Percentiles rank a stretch among this genome's conserved stretches.
These are phyloP conservation scores for Quercus dentata DNA, from an alignment of 306 rosid species.

Conservation along the genomic window DNA sequence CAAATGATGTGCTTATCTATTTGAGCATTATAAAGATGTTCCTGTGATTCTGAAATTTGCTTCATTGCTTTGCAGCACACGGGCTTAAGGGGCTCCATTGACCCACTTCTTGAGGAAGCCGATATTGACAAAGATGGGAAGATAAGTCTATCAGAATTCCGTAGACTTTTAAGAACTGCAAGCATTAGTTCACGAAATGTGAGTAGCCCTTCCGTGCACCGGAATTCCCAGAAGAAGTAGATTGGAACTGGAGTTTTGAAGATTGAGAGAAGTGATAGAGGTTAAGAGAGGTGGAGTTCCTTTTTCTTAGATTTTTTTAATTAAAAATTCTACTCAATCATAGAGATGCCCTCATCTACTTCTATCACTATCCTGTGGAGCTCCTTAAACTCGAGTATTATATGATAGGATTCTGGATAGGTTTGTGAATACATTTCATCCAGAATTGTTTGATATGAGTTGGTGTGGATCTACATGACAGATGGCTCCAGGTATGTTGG, in stretches of 20 bases:
- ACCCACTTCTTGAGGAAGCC: conserved; percentile 93
- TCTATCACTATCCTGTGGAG: conserved; percentile 21
- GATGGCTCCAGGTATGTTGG: conserved; percentile 37
- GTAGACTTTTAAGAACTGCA: conserved; percentile 90
- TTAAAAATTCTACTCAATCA: conserved; percentile 19
- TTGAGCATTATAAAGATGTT: not conserved
- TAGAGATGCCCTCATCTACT: conserved; percentile 12
- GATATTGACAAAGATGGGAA: conserved; percentile 95
- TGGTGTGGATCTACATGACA: conserved; percentile 34
- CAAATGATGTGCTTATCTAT: conserved; percentile 2
- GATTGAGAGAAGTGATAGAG: conserved; percentile 23
- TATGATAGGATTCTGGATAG: conserved; percentile 21
- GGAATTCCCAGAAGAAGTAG: conserved; percentile 40
- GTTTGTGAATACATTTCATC: conserved; percentile 24
- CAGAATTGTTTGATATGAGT: conserved; percentile 27
- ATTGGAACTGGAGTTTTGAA: conserved; percentile 19
- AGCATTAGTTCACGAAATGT: conserved; percentile 67
- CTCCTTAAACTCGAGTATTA: conserved; percentile 31
- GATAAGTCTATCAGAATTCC: conserved; percentile 86
- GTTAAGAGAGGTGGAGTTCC: conserved; percentile 30
- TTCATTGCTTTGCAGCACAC: conserved; percentile 64
- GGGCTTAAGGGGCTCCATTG: conserved; percentile 74
- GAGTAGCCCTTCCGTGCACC: conserved; percentile 34
- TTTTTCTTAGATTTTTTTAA: conserved; percentile 16
- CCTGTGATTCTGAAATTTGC: conserved; percentile 23